phyloP scores from a whole-genome alignment of 2,329 filamentous ascomycete species.

The Myriosclerotinia duriaeana region DNA sequence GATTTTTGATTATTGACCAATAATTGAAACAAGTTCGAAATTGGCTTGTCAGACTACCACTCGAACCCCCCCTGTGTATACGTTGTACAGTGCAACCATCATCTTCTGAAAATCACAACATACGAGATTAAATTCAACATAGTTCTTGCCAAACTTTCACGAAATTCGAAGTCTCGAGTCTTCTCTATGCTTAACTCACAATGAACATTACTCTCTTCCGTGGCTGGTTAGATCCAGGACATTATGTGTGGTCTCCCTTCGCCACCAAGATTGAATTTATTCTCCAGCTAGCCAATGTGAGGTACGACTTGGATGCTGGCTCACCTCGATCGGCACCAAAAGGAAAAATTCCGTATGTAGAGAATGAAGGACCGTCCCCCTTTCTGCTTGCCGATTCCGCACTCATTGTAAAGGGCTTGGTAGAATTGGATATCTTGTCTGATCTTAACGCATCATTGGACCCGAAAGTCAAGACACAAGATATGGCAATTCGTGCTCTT shows the following conservation, averaged over 20 bases:
- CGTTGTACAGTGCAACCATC: slow-evolving; percentile 11
- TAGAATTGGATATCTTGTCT: slow-evolving; percentile 44
- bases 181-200: neutral
- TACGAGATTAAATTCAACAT: neutral
- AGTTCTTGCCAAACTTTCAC: neutral
- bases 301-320: slow-evolving; percentile 50
- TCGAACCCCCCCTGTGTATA: neutral
- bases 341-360: slow-evolving; percentile 57
- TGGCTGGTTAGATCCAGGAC: slow-evolving; percentile 46
- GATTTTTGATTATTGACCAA: neutral
- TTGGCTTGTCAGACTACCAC: slow-evolving; percentile 10
- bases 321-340: slow-evolving; percentile 49
- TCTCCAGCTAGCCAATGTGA: slow-evolving; percentile 52
- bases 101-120: neutral
- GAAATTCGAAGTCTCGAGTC: neutral
- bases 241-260: slow-evolving; percentile 56
- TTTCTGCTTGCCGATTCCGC: slow-evolving; percentile 50
- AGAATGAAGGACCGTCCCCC: neutral
- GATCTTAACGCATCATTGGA: slow-evolving; percentile 51
- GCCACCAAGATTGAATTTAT: slow-evolving; percentile 62
- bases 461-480: slow-evolving; percentile 45
- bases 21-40: slow-evolving; percentile 7
- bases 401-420: slow-evolving; percentile 53
- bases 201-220: slow-evolving; percentile 49
- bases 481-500: slow-evolving; percentile 54